Evolutionary conservation across 768 basidiomycete genomes (phyloP).

Genomic region (Pisolithus sp.): DNA sequence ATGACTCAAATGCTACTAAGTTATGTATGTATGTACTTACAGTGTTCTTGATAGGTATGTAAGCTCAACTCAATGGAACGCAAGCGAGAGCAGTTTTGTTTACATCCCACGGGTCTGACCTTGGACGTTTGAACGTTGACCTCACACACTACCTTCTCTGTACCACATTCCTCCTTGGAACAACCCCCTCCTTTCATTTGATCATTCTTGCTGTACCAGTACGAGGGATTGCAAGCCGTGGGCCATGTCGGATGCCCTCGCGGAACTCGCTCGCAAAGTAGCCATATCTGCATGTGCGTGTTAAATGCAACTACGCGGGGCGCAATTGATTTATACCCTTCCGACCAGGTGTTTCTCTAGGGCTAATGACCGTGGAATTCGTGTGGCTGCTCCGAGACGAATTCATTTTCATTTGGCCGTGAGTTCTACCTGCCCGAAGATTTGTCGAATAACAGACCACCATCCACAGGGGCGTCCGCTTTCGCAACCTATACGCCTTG

Average conservation of each 20-base stretch:
- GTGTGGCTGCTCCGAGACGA: slow-evolving; percentile 11
- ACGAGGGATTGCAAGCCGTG: not conserved
- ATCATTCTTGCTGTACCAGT: no score
- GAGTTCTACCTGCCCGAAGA: not conserved
- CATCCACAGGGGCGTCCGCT: slow-evolving; percentile 4
- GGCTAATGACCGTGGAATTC: slow-evolving; percentile 14
- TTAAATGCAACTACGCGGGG: not conserved
- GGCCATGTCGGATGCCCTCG: not conserved
- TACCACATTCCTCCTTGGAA: no score
- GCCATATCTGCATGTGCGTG: slow-evolving; percentile 12
- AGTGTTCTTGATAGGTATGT: no score
- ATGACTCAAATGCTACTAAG: no score
- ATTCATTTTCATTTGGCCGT: slow-evolving; percentile 16
- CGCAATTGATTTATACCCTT: not conserved
- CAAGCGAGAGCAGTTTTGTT: no score
- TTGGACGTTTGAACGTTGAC: no score
- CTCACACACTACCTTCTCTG: no score
- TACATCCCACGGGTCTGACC: no score
- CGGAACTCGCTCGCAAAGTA: slow-evolving; percentile 3
- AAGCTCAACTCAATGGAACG: no score
- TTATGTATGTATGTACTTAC: no score
- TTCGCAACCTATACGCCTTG: slow-evolving; percentile 5
- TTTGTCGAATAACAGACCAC: not conserved
- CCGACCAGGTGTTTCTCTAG: slow-evolving; percentile 7
- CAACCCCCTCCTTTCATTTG: no score